Percentiles rank a stretch among this genome's conserved stretches.
Evolutionary conservation across 2,329 filamentous ascomycete species (phyloP).

Genomic region (Aspergillus quadricinctus): DNA sequence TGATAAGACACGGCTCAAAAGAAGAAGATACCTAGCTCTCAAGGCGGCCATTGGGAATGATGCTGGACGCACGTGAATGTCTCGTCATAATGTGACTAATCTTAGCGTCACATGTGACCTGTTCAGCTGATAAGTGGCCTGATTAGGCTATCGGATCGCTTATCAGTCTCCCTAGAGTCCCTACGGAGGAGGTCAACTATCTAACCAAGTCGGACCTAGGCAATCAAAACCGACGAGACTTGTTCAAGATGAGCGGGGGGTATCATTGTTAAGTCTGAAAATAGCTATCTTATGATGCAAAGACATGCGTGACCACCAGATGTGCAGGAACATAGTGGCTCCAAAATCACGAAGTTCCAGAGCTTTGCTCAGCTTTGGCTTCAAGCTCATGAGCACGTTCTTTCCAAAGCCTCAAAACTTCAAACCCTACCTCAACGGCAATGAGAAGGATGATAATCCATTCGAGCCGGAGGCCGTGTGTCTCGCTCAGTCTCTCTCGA

Average conservation of each 20-base stretch:
- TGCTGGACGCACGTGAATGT: slow-evolving; percentile 5
- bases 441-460: slow-evolving; percentile 96
- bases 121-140: background rate
- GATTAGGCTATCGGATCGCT: background rate
- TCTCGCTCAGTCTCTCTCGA: slow-evolving; percentile 82
- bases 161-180: background rate
- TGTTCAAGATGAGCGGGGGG: background rate
- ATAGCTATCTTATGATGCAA: background rate
- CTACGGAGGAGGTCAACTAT: background rate
- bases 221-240: background rate
- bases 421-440: slow-evolving; percentile 85
- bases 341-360: background rate
- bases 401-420: slow-evolving; percentile 68
- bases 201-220: background rate
- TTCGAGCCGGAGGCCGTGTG: slow-evolving; percentile 81
- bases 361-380: slow-evolving; percentile 7
- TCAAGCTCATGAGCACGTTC: slow-evolving; percentile 49
- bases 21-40: background rate
- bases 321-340: background rate
- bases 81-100: slow-evolving; percentile 4
- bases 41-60: background rate
- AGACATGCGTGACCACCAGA: background rate
- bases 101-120: slow-evolving; percentile 1
- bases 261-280: background rate
- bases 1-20: background rate